Base-by-base conservation (phyloP, 2,329 filamentous ascomycete species). In the Trichoderma asperellum region DNA sequence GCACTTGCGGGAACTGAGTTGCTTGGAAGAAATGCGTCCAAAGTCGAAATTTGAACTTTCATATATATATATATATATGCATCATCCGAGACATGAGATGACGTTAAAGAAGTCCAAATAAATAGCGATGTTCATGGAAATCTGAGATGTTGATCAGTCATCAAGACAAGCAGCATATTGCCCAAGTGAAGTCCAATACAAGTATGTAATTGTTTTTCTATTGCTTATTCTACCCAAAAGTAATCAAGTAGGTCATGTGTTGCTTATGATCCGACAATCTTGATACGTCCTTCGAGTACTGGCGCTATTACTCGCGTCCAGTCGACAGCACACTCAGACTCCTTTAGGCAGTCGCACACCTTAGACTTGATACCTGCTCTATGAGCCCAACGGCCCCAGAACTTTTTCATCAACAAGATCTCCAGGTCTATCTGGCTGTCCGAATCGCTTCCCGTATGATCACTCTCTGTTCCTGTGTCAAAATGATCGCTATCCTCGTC, bases 241-340 rank as follows among this genome's bases (percentile, higher is more conserved):
- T 4, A 16, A 10, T 6, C 2, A 29, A 59, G 24, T 21, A 35
- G 18, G 5, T 12, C 6, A 1, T 5, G 4, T n/a, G 14, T 43
- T 43, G 55, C 16, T 61, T 32, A 70, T 35, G 70, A 72, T 34
- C 70, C 75, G 2, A 85, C 76, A 77, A 85, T 85, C 37, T 77
- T 78, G 53, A 97, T 96, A 59, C 93, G 86, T 1, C 92, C 93
- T 77, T 97, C 93, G 10, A 95, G 71, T 68, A 86, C 86, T 0
- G 94, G 94, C 68, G 90, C 88, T 77, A 97, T 94, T 1, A 92
- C 91, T 71, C 87, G 88, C 10, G 92, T 95, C 93, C 93, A 97
- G 72, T 90, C 86, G 37, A 91, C 88, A 62, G 89, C 86, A 56
- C 83, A 83, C 70, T 89, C 88, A 0, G 82, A 85, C 62, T 88